A percentile compares a stretch with the other conserved stretches of the same genome.
Evolutionary conservation across 805 yeast genomes (phyloP).

Genomic region (Ogataea methylovora): DNA sequence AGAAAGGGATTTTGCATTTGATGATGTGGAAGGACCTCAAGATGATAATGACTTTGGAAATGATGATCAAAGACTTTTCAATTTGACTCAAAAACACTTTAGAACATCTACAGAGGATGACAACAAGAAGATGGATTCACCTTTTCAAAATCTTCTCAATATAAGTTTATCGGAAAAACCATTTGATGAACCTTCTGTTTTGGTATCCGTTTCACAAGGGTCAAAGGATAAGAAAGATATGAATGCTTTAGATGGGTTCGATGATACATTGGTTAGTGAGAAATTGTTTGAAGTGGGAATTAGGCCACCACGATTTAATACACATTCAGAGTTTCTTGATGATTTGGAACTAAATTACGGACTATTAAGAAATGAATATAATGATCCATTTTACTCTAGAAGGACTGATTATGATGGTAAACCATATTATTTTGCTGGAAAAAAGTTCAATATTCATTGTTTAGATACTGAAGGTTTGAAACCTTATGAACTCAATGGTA

Average conservation of each 20-base stretch:
- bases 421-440: constrained; percentile 65
- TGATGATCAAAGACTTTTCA: constrained; percentile 6
- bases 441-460: constrained; percentile 42
- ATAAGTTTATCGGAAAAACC: too few species aligned
- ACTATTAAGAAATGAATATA: constrained; percentile 43
- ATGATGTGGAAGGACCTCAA: constrained; percentile 1
- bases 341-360: constrained; percentile 35
- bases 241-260: background rate
- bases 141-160: too few species aligned
- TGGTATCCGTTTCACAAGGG: too few species aligned
- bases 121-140: too few species aligned
- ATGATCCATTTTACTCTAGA: constrained; percentile 57
- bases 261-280: background rate
- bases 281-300: constrained; percentile 6
- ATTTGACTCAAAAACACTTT: constrained; percentile 11
- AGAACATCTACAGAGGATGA: too few species aligned
- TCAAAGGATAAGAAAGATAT: too few species aligned
- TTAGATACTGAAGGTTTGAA: constrained; percentile 21
- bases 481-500: constrained; percentile 6
- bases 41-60: constrained; percentile 2
- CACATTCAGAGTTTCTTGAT: constrained; percentile 13
- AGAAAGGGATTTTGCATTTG: too few species aligned
- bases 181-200: too few species aligned
- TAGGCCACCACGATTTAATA: constrained; percentile 11
- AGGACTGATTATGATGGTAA: constrained; percentile 40